Base-by-base conservation (phyloP, 768 basidiomycete species). In the Daedaleopsis sinensis region DNA sequence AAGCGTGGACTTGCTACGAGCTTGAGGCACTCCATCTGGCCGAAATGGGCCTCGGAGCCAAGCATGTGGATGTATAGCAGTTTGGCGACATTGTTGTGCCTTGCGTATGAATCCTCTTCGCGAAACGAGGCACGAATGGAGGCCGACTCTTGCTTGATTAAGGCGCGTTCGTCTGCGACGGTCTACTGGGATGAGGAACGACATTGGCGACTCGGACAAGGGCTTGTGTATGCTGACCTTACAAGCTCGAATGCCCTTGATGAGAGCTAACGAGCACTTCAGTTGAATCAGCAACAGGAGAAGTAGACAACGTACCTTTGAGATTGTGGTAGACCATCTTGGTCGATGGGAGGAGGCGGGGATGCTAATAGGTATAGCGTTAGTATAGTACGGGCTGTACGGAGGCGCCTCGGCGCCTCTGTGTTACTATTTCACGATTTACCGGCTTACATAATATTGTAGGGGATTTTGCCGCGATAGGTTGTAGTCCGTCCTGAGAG, bases 61-160 rank as follows among this genome's bases (percentile, higher is more conserved):
- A 97, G 88, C 95, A 99, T 98, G 73, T 96, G 93, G 77, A 97
- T 97, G 79, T 99, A 98, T 62, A 99, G 87, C 23, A 98, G 84
- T 73, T 98, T 98, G 59, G 96, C 96, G 72, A 99, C 89, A 76
- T 96, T 98, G 82, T 98, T 92, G 74, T 99, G 92, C 56, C 97
- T 89, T 58, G 94, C 85, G 74, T 90, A 94, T 2, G 94, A 88
- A 79, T 98, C 97, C 74, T 98, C 97, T 74, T 97, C 96, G 61
- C 95, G 87, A 78, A 99, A 98, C 0, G 95, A 94, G 0, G 96
- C 95, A 47, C 97, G 88, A 68, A 98, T 97, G 11, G 95, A 93
- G 12, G 96, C 96, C 1, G 93, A 95, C 79, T 98, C 96, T 74
- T 97, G 95, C 73, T 96, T 92, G 72, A 98, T 96, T 68, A 98